Conservation (phyloP, 2,329 filamentous ascomycete genomes). For the Ascochyta rabiei region DNA sequence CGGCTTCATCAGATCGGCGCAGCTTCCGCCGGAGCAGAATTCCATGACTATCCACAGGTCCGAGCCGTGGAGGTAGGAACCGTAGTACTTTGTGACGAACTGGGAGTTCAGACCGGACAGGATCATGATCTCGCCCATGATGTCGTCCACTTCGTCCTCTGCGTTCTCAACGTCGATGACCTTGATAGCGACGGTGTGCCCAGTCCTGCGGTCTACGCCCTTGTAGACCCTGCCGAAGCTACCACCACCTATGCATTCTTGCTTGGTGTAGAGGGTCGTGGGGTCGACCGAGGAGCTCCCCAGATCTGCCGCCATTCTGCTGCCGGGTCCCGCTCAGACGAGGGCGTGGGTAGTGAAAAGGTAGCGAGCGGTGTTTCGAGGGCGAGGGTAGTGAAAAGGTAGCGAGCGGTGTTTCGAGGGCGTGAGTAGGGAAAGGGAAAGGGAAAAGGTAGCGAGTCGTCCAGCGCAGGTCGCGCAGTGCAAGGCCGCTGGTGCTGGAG, state of each 20-base stretch:
- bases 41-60: constrained; percentile 99
- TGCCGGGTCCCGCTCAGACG: neutral
- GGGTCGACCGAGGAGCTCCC: constrained; percentile 72
- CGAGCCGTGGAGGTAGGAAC: constrained; percentile 93
- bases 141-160: constrained; percentile 98
- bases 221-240: constrained; percentile 99
- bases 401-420: neutral
- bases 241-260: constrained; percentile 77
- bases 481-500: neutral
- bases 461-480: neutral
- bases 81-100: constrained; percentile 97
- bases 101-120: constrained; percentile 94
- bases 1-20: constrained; percentile 93
- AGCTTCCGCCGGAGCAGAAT: constrained; percentile 96
- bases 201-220: constrained; percentile 92
- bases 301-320: constrained; percentile 35
- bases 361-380: neutral
- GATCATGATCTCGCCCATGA: constrained; percentile 98
- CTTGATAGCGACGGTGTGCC: constrained; percentile 95
- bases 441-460: too few relatives aligned
- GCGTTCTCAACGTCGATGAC: constrained; percentile 98
- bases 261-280: constrained; percentile 88
- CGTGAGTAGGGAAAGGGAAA: neutral
- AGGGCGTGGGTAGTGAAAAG: neutral
- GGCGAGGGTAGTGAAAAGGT: neutral